Evolutionary conservation across 2,329 filamentous ascomycete genomes (phyloP), one percentile per base, ranked within the genome.

Genomic region (Colletotrichum sp.): DNA sequence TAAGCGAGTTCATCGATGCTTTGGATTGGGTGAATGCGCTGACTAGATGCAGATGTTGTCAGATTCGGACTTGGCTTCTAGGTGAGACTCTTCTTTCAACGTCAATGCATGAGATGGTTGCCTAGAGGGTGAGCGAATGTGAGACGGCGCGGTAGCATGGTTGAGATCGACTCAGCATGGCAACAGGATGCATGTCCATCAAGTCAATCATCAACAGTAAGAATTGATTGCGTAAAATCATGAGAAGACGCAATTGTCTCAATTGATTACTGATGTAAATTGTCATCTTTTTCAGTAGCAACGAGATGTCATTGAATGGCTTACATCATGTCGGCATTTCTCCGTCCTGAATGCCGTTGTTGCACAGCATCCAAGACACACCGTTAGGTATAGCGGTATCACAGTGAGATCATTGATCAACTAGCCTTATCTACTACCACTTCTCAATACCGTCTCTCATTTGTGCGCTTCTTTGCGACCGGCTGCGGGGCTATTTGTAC

Each of bases 381-480:
- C 31, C 55, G 31, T 33, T 58, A 1, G 18, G 55, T 27, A 13
- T 12, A 0, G 43, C 13, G 0, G 43, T 13, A 21, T 21, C 43
- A 21, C n/a, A 27, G 24, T 27, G 24, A 57, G 1, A 18, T 57
- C 21, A 29, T 57, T 24, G 54, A 57, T 11, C 16, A 27, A 4
- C 16, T 24, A 29, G 27, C 21, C 54, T 57, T 29, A 57, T 57
- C 54, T 24, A 18, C 8, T 27, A 9, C 54, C 27, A 29, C 16
- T 29, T 16, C 24, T 29, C 21, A 11, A 15, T 21, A 3, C 12
- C 11, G 7, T 24, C 15, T 43, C 66, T 61, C 66, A 68, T 61
- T 68, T 33, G 55, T n/a, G 66, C 55, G 66, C 66, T 68, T 68
- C 61, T 33, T 15, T 21, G 8, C 29, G n/a, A 29, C 57, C 31